Evolutionary conservation across 2,329 filamentous ascomycete genomes (phyloP), one percentile per base, ranked within the genome.

Genomic region (Aspergillus jensenii): DNA sequence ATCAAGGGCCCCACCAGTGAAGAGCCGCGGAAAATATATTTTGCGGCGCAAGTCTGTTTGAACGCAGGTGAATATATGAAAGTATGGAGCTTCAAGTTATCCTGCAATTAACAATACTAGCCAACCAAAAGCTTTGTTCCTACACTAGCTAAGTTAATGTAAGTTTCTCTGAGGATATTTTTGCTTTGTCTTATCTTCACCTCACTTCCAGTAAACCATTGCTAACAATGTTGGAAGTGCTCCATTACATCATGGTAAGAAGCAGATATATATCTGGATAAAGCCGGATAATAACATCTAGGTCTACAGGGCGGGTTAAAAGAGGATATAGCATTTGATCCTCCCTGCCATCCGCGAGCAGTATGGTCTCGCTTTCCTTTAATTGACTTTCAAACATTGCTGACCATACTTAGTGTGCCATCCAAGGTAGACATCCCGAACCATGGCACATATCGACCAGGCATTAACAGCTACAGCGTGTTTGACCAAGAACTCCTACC

Each of bases 271-370:
- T 49, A 51, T 52, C 21, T 55, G 48, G 39, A 44, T 43, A 43
- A 17, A 61, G 37, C 14, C 31, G 23, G 19, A 31, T 15, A 44
- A 33, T 63, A 52, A 67, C 45, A 3, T 39, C 52, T n/a, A 31
- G 27, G 4, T 31, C 27, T 31, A 31, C 59, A 74, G 71, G 71
- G 70, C 33, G 67, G 71, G 59, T 74, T 88, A 14, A 86, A 91
- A 67, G 82, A 90, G 68, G 90, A 93, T 72, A 74, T 96, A 37
- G 84, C 84, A 59, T 84, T 85, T 37, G 85, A 90, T 68, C 90
- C 91, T 61, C 89, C 93, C 23, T 97, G 93, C 71, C 92, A 96
- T 79, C 85, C 91, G 58, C 85, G 89, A 70, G 93, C 93, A 61
- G 89, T 92, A 78, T 74, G 88, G 82, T 37, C 45, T 48, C 27